Evolutionary conservation across 2,329 filamentous ascomycete genomes (phyloP).

Genomic region (Fusarium zealandicum): DNA sequence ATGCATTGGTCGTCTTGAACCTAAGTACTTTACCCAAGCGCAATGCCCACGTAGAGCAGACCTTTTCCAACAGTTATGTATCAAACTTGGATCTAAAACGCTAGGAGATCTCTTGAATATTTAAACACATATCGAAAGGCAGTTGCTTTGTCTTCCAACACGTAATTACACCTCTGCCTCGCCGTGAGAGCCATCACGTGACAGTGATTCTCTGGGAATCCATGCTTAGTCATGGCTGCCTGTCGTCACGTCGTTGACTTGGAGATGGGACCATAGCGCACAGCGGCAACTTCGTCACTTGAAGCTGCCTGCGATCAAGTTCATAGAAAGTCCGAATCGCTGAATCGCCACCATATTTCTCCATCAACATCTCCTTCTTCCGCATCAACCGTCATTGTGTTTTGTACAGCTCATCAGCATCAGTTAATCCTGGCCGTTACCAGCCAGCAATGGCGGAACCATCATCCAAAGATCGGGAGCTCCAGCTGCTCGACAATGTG

Average conservation of each 20-base stretch:
- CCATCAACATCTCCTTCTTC: neutral
- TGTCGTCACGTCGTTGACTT: constrained; percentile 37
- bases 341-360: neutral
- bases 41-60: no score
- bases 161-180: no score
- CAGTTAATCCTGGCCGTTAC: neutral
- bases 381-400: neutral
- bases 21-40: no score
- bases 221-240: constrained; percentile 36
- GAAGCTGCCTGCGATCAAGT: constrained; percentile 31
- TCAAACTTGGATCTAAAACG: no score
- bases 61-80: no score
- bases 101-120: no score
- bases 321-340: constrained; percentile 2
- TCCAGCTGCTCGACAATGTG: constrained; percentile 83
- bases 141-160: no score
- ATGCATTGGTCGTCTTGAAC: no score
- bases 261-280: constrained; percentile 12
- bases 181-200: constrained; percentile 16
- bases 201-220: neutral
- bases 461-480: constrained; percentile 71
- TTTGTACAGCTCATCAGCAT: constrained; percentile 1
- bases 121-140: no score
- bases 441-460: constrained; percentile 46
- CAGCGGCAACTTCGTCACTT: constrained; percentile 34